Percentiles rank a stretch among this genome's conserved stretches.
phyloP scores from a whole-genome alignment of 1,284 basidiomycete species.

The Cutaneotrichosporon cyanovorans region DNA sequence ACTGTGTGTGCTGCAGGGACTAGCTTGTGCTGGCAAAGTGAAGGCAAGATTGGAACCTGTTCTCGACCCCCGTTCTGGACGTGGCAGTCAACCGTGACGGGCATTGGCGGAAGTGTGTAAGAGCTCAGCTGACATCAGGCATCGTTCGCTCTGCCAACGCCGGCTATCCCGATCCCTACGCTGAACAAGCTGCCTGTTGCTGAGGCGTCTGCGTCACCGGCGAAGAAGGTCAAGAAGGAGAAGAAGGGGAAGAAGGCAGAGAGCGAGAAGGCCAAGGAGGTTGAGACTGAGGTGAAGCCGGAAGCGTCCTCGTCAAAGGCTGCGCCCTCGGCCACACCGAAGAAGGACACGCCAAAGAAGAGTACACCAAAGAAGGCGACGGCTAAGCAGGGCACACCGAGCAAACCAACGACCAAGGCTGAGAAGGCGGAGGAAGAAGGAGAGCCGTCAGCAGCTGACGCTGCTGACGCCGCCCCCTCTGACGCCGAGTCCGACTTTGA shows the following conservation, averaged over 20 bases:
- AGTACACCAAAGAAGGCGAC: slow-evolving; percentile 1
- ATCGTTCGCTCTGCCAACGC: slow-evolving; percentile 22
- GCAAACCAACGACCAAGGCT: slow-evolving; percentile 10
- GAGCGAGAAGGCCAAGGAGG: not conserved
- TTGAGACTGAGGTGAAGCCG: too few species aligned
- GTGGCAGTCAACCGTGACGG: too few species aligned
- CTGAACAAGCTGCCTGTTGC: too few species aligned
- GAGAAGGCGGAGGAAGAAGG: not conserved
- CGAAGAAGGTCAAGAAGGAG: slow-evolving; percentile 2
- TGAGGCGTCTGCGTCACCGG: too few species aligned
- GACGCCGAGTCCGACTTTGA: slow-evolving; percentile 18
- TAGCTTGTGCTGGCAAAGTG: too few species aligned
- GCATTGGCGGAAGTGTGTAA: too few species aligned
- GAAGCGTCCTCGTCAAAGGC: too few species aligned
- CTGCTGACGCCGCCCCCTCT: slow-evolving; percentile 18
- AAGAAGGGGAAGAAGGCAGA: not conserved
- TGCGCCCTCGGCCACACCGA: too few species aligned
- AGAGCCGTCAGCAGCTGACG: slow-evolving; percentile 11
- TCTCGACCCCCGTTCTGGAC: too few species aligned
- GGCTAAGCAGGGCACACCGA: slow-evolving; percentile 4
- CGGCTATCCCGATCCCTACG: not conserved
- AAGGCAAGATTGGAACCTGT: too few species aligned
- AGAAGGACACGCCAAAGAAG: too few species aligned
- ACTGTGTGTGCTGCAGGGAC: too few species aligned
- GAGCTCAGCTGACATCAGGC: slow-evolving; percentile 26